These are phyloP conservation scores for Parasarocladium wereldwijsianum DNA, from an alignment of 2,329 filamentous ascomycete genomes.

Conservation along the genomic window DNA sequence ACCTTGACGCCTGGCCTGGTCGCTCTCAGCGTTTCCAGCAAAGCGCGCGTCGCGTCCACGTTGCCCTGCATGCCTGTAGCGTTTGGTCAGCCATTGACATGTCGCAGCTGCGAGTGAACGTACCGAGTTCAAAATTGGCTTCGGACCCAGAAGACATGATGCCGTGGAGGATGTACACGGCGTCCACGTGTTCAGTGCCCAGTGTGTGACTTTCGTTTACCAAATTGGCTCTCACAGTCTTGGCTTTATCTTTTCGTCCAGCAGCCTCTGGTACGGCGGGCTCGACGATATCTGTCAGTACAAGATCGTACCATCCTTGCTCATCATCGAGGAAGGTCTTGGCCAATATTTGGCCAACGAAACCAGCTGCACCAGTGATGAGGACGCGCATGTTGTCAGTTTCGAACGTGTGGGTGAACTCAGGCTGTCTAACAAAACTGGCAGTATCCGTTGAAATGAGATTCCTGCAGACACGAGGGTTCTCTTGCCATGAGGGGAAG, in stretches of 20 bases:
- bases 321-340: slow-evolving; percentile 33
- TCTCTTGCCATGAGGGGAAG: no score
- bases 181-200: slow-evolving; percentile 18
- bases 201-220: slow-evolving; percentile 7
- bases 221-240: slow-evolving; percentile 12
- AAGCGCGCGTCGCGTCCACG: slow-evolving; percentile 34
- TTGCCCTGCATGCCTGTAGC: slow-evolving; percentile 26
- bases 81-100: not conserved
- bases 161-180: slow-evolving; percentile 43
- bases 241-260: slow-evolving; percentile 13
- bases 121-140: slow-evolving; percentile 36
- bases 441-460: no score
- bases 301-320: slow-evolving; percentile 23
- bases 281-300: slow-evolving; percentile 40
- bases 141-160: slow-evolving; percentile 50
- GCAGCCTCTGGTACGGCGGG: slow-evolving; percentile 29
- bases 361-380: slow-evolving; percentile 50
- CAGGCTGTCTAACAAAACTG: no score
- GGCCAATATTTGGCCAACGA: slow-evolving; percentile 48
- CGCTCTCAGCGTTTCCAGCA: slow-evolving; percentile 34
- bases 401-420: no score
- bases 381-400: slow-evolving; percentile 29
- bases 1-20: slow-evolving; percentile 32
- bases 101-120: slow-evolving; percentile 12
- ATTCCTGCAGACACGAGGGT: no score